Evolutionary conservation across 1,284 basidiomycete species (phyloP).

Genomic region (Thelephora terrestris): DNA sequence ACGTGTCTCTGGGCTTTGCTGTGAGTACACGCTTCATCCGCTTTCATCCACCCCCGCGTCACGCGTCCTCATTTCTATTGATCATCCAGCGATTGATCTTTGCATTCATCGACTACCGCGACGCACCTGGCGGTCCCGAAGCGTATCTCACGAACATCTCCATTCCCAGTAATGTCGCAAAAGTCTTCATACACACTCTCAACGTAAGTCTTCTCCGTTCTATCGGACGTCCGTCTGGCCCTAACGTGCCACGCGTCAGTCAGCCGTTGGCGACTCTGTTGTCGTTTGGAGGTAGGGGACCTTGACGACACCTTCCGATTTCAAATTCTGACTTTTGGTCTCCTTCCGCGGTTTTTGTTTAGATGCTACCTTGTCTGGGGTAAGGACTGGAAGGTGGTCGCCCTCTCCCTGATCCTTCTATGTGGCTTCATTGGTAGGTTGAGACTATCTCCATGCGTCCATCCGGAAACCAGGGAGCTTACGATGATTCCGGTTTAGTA

Average conservation of each 20-base stretch:
- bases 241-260: constrained; percentile 10
- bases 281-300: constrained; percentile 18
- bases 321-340: not conserved
- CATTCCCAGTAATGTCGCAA: constrained; percentile 28
- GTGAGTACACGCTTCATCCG: not conserved
- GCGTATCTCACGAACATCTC: constrained; percentile 30
- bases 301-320: not conserved
- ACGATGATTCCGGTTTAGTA: constrained; percentile 13
- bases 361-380: constrained; percentile 29
- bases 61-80: not conserved
- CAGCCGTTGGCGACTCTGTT: constrained; percentile 27
- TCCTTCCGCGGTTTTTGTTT: constrained; percentile 21
- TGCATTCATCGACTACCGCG: constrained; percentile 26
- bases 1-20: constrained; percentile 27
- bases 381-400: constrained; percentile 23
- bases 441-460: not conserved
- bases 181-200: constrained; percentile 28
- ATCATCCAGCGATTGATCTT: constrained; percentile 24
- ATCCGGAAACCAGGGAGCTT: not conserved
- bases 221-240: not conserved
- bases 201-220: constrained; percentile 16
- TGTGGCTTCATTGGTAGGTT: constrained; percentile 24
- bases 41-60: not conserved
- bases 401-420: constrained; percentile 23
- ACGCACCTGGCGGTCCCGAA: constrained; percentile 24